These are phyloP conservation scores for Pseudohalonectria lignicola DNA, from an alignment of 2,329 filamentous ascomycete genomes.

Conservation along the genomic window DNA sequence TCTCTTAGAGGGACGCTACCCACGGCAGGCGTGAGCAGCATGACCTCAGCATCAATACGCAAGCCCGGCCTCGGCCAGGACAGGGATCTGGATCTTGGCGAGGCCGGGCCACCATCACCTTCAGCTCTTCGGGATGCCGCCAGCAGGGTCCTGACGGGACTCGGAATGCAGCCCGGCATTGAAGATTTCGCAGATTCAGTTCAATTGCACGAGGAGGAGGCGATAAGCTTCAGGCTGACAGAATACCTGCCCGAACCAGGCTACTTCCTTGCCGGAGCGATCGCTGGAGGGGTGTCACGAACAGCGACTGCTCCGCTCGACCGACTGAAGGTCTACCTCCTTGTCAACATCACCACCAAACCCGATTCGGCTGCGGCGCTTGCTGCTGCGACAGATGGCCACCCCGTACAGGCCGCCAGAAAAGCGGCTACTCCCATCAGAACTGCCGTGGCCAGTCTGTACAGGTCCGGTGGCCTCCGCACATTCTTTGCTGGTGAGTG, in stretches of 20 bases:
- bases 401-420: constrained; percentile 50
- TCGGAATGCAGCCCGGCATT: too few species aligned
- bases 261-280: constrained; percentile 93
- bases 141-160: too few species aligned
- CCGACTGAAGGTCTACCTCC: constrained; percentile 92
- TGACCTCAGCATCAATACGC: too few species aligned
- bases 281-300: constrained; percentile 88
- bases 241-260: constrained; percentile 76
- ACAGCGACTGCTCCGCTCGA: constrained; percentile 94
- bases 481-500: constrained; percentile 83
- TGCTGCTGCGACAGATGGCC: constrained; percentile 45
- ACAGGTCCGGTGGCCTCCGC: constrained; percentile 73
- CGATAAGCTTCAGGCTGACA: constrained; percentile 44
- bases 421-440: constrained; percentile 59
- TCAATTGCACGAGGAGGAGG: too few species aligned
- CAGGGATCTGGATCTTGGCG: too few species aligned
- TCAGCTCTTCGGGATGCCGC: too few species aligned
- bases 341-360: constrained; percentile 68
- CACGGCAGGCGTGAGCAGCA: too few species aligned
- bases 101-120: too few species aligned
- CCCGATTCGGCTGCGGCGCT: constrained; percentile 45
- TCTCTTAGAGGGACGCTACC: too few species aligned
- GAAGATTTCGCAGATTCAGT: too few species aligned
- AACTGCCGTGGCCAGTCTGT: constrained; percentile 67
- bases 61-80: too few species aligned